Base-by-base conservation (phyloP, 2,329 filamentous ascomycete genomes). In the Fusarium decemcellulare region DNA sequence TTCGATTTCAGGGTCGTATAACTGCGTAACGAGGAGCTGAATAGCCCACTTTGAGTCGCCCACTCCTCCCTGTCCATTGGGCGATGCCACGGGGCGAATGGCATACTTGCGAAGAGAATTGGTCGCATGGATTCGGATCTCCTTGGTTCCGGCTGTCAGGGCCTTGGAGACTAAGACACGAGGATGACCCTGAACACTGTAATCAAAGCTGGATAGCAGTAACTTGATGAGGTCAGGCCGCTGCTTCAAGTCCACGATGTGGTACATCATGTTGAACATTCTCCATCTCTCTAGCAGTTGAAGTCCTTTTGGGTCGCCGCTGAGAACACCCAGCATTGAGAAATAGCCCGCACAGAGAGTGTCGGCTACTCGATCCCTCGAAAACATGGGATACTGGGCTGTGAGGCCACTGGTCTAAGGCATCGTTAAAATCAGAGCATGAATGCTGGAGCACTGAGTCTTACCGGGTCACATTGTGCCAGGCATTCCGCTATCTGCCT, bases 261-360 rank as follows among this genome's bases (percentile, higher is more conserved):
- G 96, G 78, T 99, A 99, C 86, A 98, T 97, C 94, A 99, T 99
- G 80, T 98, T 98, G 82, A 98, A 95, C 87, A 99, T 97, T 73
- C 94, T 93, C 95, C 96, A 98, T 73, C 94, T 87, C 78, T 98
- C 95, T 76, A 99, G 88, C 82, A 99, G 95, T 65, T 92, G 90
- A 27, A 98, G 86, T 1, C 96, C 96, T 72, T 92, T 93, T 0
- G 88, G 83, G 74, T 97, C 94, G 56, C 91, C 91, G 73, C 92
- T 98, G 61, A 99, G 82, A 11, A 93, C 91, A 8, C 96, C 97
- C 2, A 99, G 83, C 85, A 99, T 93, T 14, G 94, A 90, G 78
- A 99, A 97, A 79, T 99, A 99, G 11, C 97, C 97, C 15, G 93
- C 91, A 66, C 93, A 96, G 8, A 99, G 86, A 0, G 94, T 98